Conservation (phyloP, 495 filamentous ascomycete genomes). For the Penicillium daleae region DNA sequence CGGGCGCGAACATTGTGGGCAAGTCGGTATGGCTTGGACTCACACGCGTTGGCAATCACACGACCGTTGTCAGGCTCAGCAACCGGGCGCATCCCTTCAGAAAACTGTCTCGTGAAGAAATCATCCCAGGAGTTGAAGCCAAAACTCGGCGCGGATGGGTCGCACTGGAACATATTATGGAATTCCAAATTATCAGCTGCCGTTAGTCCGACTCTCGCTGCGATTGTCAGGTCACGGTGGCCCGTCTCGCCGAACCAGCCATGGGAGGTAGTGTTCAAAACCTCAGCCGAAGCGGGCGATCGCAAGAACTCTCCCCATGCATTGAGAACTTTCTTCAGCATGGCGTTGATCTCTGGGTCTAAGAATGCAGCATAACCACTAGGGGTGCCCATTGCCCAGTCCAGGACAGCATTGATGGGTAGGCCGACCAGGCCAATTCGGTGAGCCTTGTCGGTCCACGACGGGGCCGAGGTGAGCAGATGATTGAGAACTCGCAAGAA, state of each 20-base stretch:
- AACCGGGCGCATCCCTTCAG: constrained; percentile 59
- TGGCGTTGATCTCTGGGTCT: constrained; percentile 66
- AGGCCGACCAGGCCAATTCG: constrained; percentile 67
- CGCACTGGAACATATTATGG: constrained; percentile 55
- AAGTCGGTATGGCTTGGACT: constrained; percentile 52
- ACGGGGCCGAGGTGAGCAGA: constrained; percentile 62
- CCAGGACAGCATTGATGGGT: constrained; percentile 69
- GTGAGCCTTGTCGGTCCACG: constrained; percentile 57
- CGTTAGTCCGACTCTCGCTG: constrained; percentile 56
- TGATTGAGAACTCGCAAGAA: constrained; percentile 69
- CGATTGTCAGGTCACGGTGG: constrained; percentile 29
- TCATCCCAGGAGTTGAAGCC: constrained; percentile 74
- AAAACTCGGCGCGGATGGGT: constrained; percentile 40
- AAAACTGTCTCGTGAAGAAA: constrained; percentile 71
- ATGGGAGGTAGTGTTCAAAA: constrained; percentile 49
- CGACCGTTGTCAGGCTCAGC: constrained; percentile 46
- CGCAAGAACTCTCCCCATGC: constrained; percentile 65
- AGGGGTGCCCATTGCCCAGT: constrained; percentile 74
- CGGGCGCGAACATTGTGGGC: constrained; percentile 32
- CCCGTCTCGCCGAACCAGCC: constrained; percentile 66
- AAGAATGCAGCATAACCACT: constrained; percentile 69
- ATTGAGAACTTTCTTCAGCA: constrained; percentile 70
- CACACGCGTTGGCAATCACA: constrained; percentile 68
- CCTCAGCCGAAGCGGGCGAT: constrained; percentile 59
- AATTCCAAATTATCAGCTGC: constrained; percentile 44